phyloP scores from a whole-genome alignment of 1,284 basidiomycete species.

The Cystobasidium slooffiae region DNA sequence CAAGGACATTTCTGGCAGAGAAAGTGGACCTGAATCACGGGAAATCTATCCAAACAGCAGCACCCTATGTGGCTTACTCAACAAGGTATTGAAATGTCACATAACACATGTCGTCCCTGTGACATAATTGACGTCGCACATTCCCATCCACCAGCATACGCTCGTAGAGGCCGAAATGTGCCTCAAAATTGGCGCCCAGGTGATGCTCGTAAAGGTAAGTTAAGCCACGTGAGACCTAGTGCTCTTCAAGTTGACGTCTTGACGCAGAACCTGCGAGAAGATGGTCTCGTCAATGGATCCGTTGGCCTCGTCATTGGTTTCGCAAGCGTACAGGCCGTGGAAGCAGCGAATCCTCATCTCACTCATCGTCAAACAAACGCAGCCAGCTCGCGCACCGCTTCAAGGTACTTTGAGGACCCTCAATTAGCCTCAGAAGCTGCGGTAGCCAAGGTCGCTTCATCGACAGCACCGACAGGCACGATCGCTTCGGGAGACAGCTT shows the following conservation, averaged over 20 bases:
- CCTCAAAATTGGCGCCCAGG: constrained; percentile 69
- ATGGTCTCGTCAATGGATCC: constrained; percentile 78
- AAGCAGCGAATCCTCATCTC: neutral
- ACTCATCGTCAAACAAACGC: no score
- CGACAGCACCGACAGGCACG: no score
- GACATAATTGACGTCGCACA: no score
- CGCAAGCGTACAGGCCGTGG: no score
- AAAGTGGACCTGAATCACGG: constrained; percentile 33
- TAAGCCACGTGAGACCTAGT: neutral
- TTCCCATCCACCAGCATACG: no score
- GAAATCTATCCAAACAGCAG: constrained; percentile 43
- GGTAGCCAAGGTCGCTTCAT: no score
- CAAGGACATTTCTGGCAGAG: constrained; percentile 45
- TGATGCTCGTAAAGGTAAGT: constrained; percentile 74
- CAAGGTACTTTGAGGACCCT: no score
- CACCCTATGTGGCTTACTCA: constrained; percentile 8
- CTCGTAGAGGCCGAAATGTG: constrained; percentile 60
- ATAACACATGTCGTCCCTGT: no score
- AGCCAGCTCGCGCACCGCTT: neutral
- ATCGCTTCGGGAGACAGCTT: no score
- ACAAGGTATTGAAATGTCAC: no score
- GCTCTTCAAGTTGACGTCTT: no score
- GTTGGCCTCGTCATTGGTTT: constrained; percentile 74
- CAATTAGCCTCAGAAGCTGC: no score
- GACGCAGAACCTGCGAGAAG: constrained; percentile 54